Conservation (phyloP, 1,284 basidiomycete species). For the Cryptococcus sp. region DNA sequence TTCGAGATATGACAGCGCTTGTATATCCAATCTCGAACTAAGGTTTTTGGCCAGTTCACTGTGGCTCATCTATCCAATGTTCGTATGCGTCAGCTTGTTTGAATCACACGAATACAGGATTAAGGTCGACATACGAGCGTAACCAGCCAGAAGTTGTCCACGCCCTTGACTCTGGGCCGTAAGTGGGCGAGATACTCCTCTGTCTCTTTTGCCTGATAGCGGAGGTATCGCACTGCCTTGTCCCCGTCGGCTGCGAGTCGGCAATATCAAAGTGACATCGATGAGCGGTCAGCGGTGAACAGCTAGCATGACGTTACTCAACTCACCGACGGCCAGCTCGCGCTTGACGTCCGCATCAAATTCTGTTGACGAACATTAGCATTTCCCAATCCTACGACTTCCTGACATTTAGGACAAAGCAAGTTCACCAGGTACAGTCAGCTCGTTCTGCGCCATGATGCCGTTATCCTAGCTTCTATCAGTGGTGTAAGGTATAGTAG, state of each 20-base stretch:
- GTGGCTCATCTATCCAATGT: constrained; percentile 28
- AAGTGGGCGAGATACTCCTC: constrained; percentile 30
- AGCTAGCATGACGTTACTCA: not conserved
- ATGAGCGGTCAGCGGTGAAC: not conserved
- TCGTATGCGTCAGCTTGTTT: no score
- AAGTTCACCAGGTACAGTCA: no score
- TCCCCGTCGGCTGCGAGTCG: constrained; percentile 30
- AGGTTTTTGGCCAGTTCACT: constrained; percentile 23
- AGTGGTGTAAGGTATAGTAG: no score
- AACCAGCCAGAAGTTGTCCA: constrained; percentile 44
- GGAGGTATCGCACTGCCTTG: constrained; percentile 33
- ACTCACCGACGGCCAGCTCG: no score
- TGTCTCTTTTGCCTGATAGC: constrained; percentile 33
- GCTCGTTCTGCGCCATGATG: no score
- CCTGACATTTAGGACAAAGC: no score
- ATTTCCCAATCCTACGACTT: no score
- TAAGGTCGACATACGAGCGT: constrained; percentile 32
- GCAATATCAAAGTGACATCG: no score
- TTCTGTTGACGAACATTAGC: no score
- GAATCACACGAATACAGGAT: no score
- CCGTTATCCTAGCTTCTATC: no score
- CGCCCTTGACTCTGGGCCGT: constrained; percentile 36
- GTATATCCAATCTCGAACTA: constrained; percentile 40
- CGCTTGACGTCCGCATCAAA: no score
- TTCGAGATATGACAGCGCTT: constrained; percentile 45